phyloP scores from a whole-genome alignment of 805 yeast species.

The Lachancea kluyveri region DNA sequence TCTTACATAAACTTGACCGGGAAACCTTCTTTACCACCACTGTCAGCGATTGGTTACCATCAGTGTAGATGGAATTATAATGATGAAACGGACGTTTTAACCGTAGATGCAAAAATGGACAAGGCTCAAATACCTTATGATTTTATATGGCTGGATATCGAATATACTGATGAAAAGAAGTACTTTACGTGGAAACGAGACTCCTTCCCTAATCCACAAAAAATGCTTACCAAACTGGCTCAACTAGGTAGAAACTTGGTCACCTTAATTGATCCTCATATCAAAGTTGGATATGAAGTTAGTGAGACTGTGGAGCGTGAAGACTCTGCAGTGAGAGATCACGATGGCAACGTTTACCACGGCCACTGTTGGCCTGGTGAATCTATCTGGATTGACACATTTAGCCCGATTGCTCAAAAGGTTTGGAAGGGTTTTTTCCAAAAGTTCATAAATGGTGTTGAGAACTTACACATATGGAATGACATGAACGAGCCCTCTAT shows the following conservation, averaged over 20 bases:
- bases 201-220: conserved; percentile 66
- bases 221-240: conserved; percentile 60
- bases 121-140: conserved; percentile 74
- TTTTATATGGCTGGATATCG: conserved; percentile 91
- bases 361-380: conserved; percentile 99
- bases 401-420: conserved; percentile 53
- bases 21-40: conserved; percentile 60
- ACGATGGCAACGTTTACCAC: conserved; percentile 44
- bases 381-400: conserved; percentile 86
- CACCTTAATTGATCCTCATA: conserved; percentile 86
- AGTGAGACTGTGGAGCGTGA: conserved; percentile 45
- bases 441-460: conserved; percentile 42
- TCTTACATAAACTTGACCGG: conserved; percentile 73
- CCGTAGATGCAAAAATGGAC: conserved; percentile 66
- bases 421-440: conserved; percentile 56
- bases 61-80: conserved; percentile 98
- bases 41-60: conserved; percentile 82
- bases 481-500: conserved; percentile 98
- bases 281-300: conserved; percentile 64
- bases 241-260: conserved; percentile 75
- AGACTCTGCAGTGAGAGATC: conserved; percentile 41
- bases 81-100: conserved; percentile 78
- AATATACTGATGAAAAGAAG: conserved; percentile 78
- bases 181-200: conserved; percentile 87
- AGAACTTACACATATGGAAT: conserved; percentile 85